These are phyloP conservation scores for Epichloe scottii DNA, from an alignment of 2,329 filamentous ascomycete genomes.

Conservation along the genomic window DNA sequence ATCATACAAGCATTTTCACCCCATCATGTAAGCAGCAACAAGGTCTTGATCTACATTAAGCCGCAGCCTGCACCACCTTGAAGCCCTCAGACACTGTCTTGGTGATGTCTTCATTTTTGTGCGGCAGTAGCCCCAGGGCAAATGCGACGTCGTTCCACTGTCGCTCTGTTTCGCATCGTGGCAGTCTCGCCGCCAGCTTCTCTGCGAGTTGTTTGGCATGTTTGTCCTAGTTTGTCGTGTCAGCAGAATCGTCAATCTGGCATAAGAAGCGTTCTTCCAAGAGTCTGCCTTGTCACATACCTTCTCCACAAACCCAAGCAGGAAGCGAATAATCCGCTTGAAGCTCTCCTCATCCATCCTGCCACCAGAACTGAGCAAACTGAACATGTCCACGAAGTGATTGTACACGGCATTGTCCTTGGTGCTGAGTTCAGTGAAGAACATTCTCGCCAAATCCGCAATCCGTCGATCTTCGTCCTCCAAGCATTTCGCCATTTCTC, in stretches of 20 bases:
- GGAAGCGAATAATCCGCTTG: conserved; percentile 76
- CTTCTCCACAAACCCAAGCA: conserved; percentile 96
- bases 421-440: conserved; percentile 92
- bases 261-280: conserved; percentile 6
- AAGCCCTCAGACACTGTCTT: conserved; percentile 68
- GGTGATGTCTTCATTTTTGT: conserved; percentile 83
- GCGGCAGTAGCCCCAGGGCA: conserved; percentile 75
- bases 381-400: conserved; percentile 99
- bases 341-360: conserved; percentile 76
- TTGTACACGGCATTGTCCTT: conserved; percentile 99
- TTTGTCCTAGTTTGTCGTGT: conserved; percentile 56
- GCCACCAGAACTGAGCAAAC: conserved; percentile 70
- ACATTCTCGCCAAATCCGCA: conserved; percentile 89
- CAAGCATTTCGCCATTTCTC: conserved; percentile 97
- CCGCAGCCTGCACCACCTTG: conserved; percentile 52
- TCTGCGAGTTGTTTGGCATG: conserved; percentile 89
- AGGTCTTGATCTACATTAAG: conserved; percentile 24
- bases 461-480: conserved; percentile 94
- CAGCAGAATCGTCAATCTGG: conserved; percentile 9
- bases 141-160: conserved; percentile 98
- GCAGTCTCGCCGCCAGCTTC: conserved; percentile 78
- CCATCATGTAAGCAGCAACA: not conserved
- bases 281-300: conserved; percentile 33
- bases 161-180: conserved; percentile 77
- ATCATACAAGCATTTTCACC: not conserved